Percentiles rank a stretch among this genome's conserved stretches.
phyloP scores from a whole-genome alignment of 768 basidiomycete genomes.

The Crassisporium funariophilum region DNA sequence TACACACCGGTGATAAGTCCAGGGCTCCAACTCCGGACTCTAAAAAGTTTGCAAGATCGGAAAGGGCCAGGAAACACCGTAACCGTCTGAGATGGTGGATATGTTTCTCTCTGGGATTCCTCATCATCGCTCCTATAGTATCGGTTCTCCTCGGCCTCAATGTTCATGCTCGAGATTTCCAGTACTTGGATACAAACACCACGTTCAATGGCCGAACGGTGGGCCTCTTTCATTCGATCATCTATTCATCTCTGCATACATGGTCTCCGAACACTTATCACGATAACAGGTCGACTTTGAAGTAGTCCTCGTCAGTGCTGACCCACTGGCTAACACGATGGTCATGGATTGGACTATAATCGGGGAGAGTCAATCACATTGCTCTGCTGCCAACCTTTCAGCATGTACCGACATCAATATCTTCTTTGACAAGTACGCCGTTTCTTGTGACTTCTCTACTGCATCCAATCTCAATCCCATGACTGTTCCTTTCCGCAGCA shows the following conservation, averaged over 20 bases:
- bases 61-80: not conserved
- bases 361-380: conserved; percentile 19
- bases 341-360: conserved; percentile 24
- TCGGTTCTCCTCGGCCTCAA: not conserved
- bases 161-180: not conserved
- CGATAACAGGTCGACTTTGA: conserved; percentile 15
- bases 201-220: not conserved
- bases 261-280: too few relatives aligned
- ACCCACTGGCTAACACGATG: conserved; percentile 20
- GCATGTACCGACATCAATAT: conserved; percentile 23
- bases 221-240: too few relatives aligned
- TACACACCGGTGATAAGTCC: too few relatives aligned
- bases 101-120: not conserved
- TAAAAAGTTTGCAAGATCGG: too few relatives aligned
- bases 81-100: not conserved
- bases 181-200: not conserved
- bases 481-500: conserved; percentile 7
- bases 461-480: not conserved
- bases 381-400: conserved; percentile 14
- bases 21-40: too few relatives aligned
- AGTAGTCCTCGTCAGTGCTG: conserved; percentile 20
- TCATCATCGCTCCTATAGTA: not conserved
- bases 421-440: conserved; percentile 23
- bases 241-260: too few relatives aligned
- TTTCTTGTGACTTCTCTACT: not conserved